A percentile compares a stretch with the other conserved stretches of the same genome.
phyloP scores from a whole-genome alignment of 2,329 filamentous ascomycete genomes.

The Colletotrichum eremochloae region DNA sequence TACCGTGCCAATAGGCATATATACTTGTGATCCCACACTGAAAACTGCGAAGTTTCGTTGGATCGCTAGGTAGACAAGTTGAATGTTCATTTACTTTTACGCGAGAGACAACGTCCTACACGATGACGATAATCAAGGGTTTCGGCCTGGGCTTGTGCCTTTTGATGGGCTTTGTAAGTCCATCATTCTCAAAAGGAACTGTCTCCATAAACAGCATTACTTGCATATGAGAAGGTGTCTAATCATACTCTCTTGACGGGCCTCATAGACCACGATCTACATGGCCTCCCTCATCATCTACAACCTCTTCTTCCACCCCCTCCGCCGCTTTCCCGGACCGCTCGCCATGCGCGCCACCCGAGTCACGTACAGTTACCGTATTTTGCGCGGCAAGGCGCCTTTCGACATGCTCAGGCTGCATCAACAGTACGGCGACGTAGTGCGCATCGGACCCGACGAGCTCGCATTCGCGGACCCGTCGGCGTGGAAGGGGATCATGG shows the following conservation, averaged over 20 bases:
- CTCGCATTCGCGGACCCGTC: slow-evolving; percentile 57
- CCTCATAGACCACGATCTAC: slow-evolving; percentile 15
- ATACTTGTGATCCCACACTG: background rate
- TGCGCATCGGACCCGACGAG: slow-evolving; percentile 61
- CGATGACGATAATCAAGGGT: slow-evolving; percentile 6
- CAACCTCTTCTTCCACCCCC: slow-evolving; percentile 53
- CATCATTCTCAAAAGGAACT: too few species aligned
- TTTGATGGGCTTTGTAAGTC: slow-evolving; percentile 7
- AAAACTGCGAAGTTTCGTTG: background rate
- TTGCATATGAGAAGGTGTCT: background rate
- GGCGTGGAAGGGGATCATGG: slow-evolving; percentile 58
- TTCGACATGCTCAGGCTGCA: slow-evolving; percentile 46
- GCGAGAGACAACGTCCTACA: background rate
- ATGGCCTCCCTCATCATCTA: slow-evolving; percentile 43
- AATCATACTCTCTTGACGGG: background rate
- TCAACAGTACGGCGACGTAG: slow-evolving; percentile 58
- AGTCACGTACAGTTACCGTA: slow-evolving; percentile 9
- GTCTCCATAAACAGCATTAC: fast-evolving
- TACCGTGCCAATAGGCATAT: background rate
- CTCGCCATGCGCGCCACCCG: slow-evolving; percentile 27
- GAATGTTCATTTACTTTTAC: background rate
- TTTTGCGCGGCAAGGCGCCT: slow-evolving; percentile 15
- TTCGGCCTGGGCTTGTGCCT: slow-evolving; percentile 18
- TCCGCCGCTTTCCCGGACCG: slow-evolving; percentile 50
- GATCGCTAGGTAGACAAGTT: too few species aligned